Base-by-base conservation (phyloP, 2,329 filamentous ascomycete species). In the Exophiala viscosa region DNA sequence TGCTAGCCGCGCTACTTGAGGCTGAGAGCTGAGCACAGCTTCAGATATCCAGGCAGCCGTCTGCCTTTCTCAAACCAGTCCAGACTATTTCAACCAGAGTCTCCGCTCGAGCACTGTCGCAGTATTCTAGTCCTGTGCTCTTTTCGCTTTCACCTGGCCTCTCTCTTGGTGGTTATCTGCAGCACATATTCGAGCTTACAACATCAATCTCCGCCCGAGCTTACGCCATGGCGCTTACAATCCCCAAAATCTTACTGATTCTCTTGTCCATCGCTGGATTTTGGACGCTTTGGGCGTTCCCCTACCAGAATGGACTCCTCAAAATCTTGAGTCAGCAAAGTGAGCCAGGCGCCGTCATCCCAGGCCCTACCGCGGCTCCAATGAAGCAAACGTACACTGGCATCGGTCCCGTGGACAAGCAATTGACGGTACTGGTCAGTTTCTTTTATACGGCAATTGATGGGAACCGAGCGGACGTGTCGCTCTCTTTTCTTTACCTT, bases 401-500 rank as follows among this genome's bases (percentile, higher is more conserved):
- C 8, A 55, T 66, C 43, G 39, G 42, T 7, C 45, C 44, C 1
- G 39, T 66, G 31, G 64, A 66, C 39, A 60, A 62, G 23, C 62
- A 64, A 45, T 40, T 66, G 47, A 65, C 62, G 2, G 41, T 59
- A 13, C 48, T 67, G 31, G 58, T 60, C 50, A 54, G 62, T 15
- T 74, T 74, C 54, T 74, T 74, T 60, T 71, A 69, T 56, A 67
- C 70, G 0, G 62, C 66, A 2, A 64, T 71, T 7, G 70, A 73
- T 52, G 71, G 71, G 6, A 66, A 65, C 36, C 64, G 67, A 20
- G 64, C 69, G 0, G 64, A 65, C 11, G 58, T 72, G 6, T 59
- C 66, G 1, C 59, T 74, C 8, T 69, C 72, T 38, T 65, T 69
- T 3, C 56, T 72, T 11, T 66, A 64, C 5, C 72, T 75, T 18